phyloP scores from a whole-genome alignment of 148 eudicot species.

The Rhododendron simsii region DNA sequence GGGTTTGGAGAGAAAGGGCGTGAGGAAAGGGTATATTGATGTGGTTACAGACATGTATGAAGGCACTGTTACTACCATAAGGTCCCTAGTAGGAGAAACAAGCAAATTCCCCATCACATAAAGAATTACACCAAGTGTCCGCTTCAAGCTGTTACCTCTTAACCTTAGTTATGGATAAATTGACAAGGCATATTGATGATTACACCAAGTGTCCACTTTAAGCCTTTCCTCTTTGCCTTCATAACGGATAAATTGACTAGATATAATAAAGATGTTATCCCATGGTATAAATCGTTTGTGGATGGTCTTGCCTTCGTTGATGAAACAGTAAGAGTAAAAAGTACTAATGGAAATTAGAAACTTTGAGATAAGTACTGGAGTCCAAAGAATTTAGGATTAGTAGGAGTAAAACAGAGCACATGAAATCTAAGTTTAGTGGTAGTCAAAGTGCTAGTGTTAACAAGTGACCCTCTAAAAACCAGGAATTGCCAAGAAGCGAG shows the following conservation, averaged over 20 bases:
- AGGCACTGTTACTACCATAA: background rate
- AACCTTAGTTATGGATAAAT: background rate
- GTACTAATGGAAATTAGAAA: background rate
- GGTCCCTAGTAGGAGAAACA: background rate
- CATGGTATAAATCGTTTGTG: background rate
- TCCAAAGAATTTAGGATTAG: no score
- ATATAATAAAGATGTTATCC: background rate
- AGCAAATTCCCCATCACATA: background rate
- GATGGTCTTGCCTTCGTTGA: background rate
- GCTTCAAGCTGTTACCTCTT: background rate
- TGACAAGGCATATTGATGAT: background rate
- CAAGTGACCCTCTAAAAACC: no score
- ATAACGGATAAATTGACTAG: background rate
- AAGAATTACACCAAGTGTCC: background rate
- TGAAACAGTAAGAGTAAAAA: background rate
- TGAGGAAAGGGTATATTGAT: background rate
- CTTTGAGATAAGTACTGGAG: background rate
- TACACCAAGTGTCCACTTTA: background rate
- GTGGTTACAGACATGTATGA: background rate
- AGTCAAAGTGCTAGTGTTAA: no score
- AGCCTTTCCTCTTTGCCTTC: background rate
- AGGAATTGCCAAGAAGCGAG: no score
- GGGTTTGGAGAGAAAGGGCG: background rate
- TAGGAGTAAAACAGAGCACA: no score
- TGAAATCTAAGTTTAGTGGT: no score